Percentiles rank a stretch among this genome's conserved stretches.
These are phyloP conservation scores for Sutorius australiensis DNA, from an alignment of 768 basidiomycete species.

Conservation along the genomic window DNA sequence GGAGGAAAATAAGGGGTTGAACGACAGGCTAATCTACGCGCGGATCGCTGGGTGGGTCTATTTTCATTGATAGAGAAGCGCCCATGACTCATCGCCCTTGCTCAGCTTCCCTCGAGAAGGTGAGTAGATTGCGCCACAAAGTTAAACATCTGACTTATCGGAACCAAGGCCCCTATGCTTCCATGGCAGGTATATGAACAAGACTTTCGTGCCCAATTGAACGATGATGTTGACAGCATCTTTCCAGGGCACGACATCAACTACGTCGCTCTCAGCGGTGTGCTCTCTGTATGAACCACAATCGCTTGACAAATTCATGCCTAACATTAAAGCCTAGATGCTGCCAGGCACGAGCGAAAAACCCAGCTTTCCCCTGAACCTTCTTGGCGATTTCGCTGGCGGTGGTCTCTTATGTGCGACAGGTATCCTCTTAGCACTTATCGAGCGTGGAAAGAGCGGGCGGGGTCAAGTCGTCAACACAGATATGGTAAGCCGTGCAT, in stretches of 20 bases:
- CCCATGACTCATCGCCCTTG: not conserved
- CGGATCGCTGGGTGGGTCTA: slow-evolving; percentile 63
- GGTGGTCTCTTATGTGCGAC: slow-evolving; percentile 70
- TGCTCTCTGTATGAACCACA: slow-evolving; percentile 50
- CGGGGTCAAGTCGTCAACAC: slow-evolving; percentile 70
- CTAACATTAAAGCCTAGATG: slow-evolving; percentile 41
- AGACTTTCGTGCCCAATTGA: not conserved
- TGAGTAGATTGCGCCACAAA: slow-evolving; percentile 22
- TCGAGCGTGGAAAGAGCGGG: slow-evolving; percentile 62
- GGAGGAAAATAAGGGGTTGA: slow-evolving; percentile 44
- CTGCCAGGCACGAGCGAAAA: slow-evolving; percentile 61
- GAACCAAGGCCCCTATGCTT: slow-evolving; percentile 55
- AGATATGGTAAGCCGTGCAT: slow-evolving; percentile 59
- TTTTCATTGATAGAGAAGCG: not conserved
- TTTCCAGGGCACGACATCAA: slow-evolving; percentile 75
- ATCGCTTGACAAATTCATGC: not conserved
- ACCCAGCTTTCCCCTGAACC: slow-evolving; percentile 69
- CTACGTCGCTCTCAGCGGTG: slow-evolving; percentile 76
- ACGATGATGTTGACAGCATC: not conserved
- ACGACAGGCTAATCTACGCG: slow-evolving; percentile 67
- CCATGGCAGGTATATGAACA: slow-evolving; percentile 64
- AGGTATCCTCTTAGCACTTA: slow-evolving; percentile 70
- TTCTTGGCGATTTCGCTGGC: slow-evolving; percentile 81
- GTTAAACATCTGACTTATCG: slow-evolving; percentile 14
- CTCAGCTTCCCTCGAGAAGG: slow-evolving; percentile 61